Percentiles rank a stretch among this genome's conserved stretches.
phyloP scores from a whole-genome alignment of 495 filamentous ascomycete genomes.

The Haplographium delicatum region DNA sequence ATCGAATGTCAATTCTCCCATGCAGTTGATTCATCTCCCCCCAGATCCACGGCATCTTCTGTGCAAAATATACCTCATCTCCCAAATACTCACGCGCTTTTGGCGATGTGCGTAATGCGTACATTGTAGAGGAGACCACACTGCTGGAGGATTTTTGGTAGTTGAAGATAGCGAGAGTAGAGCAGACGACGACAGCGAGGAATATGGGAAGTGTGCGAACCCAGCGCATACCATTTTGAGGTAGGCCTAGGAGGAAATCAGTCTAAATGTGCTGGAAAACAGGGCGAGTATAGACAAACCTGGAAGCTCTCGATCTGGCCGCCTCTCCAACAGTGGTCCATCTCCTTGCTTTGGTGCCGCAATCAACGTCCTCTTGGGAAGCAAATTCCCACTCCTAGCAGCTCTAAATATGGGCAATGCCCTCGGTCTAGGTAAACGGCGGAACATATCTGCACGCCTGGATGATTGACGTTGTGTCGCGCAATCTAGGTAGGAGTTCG shows the following conservation, averaged over 20 bases:
- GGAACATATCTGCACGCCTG: slow-evolving; percentile 18
- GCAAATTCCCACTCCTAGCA: background rate
- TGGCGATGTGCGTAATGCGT: slow-evolving; percentile 77
- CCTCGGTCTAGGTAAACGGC: slow-evolving; percentile 19
- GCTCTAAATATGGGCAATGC: slow-evolving; percentile 9
- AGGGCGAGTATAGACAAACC: slow-evolving; percentile 29
- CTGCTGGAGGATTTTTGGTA: slow-evolving; percentile 88
- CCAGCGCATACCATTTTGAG: slow-evolving; percentile 30
- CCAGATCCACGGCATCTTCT: slow-evolving; percentile 86
- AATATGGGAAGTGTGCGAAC: slow-evolving; percentile 49
- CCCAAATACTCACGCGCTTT: slow-evolving; percentile 71
- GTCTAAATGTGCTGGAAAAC: background rate
- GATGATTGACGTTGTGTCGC: background rate
- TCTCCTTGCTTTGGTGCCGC: slow-evolving; percentile 44
- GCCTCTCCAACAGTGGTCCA: slow-evolving; percentile 73
- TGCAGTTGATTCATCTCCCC: slow-evolving; percentile 93
- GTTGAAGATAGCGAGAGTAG: slow-evolving; percentile 87
- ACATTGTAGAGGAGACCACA: slow-evolving; percentile 79
- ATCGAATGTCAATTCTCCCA: slow-evolving; percentile 82
- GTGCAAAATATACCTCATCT: slow-evolving; percentile 87
- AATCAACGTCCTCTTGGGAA: slow-evolving; percentile 20
- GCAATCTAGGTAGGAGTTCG: slow-evolving; percentile 1
- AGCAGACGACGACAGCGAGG: slow-evolving; percentile 52
- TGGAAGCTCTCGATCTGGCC: slow-evolving; percentile 77
- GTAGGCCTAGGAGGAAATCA: slow-evolving; percentile 14